Evolutionary conservation across 805 yeast species (phyloP).

Genomic region (Torulaspora indica): DNA sequence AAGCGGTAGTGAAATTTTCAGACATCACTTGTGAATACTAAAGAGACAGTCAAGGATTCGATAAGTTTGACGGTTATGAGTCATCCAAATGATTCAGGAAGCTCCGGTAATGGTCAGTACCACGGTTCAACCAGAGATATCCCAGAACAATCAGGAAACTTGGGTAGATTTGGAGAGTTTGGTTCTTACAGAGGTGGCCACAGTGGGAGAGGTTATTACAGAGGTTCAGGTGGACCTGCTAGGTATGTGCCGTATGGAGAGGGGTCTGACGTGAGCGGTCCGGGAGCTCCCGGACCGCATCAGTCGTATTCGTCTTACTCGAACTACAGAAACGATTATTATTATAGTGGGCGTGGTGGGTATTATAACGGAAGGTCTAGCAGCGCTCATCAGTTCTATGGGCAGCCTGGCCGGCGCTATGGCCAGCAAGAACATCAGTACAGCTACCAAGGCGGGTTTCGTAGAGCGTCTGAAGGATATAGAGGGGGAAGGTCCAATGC

Average conservation of each 20-base stretch:
- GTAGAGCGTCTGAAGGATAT: constrained; percentile 7
- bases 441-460: constrained; percentile 7
- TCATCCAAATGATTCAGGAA: not conserved
- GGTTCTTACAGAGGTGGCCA: constrained; percentile 9
- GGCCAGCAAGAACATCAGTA: constrained; percentile 8
- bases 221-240: constrained; percentile 8
- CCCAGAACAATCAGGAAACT: constrained; percentile 2
- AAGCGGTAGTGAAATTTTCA: not conserved
- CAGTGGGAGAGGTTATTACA: constrained; percentile 9
- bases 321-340: constrained; percentile 14
- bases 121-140: not conserved
- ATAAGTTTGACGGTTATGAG: not conserved
- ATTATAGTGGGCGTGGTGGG: constrained; percentile 7
- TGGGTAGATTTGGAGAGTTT: constrained; percentile 8
- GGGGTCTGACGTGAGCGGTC: not conserved
- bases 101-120: not conserved
- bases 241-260: constrained; percentile 4
- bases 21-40: not conserved
- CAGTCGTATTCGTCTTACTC: constrained; percentile 4
- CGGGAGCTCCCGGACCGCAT: constrained; percentile 3
- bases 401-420: constrained; percentile 5
- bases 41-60: not conserved
- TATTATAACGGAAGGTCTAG: constrained; percentile 11
- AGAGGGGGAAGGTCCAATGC: constrained; percentile 8
- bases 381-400: constrained; percentile 7